phyloP scores from a whole-genome alignment of 768 basidiomycete species.

The Calocera viscosa region DNA sequence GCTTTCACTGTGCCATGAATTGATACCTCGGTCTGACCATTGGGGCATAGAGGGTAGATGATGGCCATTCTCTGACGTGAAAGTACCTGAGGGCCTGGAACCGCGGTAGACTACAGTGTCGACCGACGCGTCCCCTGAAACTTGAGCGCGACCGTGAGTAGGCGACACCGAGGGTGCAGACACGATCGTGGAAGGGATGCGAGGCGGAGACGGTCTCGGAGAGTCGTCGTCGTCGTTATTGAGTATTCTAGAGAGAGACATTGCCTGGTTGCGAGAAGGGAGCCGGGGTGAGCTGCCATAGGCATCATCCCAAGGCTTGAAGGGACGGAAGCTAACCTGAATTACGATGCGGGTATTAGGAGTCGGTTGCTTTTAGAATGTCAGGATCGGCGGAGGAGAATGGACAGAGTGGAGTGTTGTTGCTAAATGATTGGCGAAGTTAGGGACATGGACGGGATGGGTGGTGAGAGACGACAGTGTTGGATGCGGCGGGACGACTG shows the following conservation, averaged over 20 bases:
- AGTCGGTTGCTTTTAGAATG: not conserved
- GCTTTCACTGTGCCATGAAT: not conserved
- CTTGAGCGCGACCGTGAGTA: not conserved
- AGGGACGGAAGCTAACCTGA: not conserved
- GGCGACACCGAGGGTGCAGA: not conserved
- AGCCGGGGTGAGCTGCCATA: not conserved
- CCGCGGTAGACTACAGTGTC: not conserved
- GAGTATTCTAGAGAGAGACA: slow-evolving; percentile 2
- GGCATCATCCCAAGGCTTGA: not conserved
- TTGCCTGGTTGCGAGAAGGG: not conserved
- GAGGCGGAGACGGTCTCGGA: not conserved
- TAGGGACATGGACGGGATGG: not conserved
- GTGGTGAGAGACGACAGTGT: not conserved
- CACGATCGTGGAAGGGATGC: not conserved
- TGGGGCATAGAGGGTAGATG: not conserved
- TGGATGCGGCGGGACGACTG: not conserved
- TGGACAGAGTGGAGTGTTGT: not conserved
- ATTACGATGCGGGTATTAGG: not conserved
- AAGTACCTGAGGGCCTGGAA: not conserved
- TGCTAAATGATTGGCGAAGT: not conserved
- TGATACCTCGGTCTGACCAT: not conserved
- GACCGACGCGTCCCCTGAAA: not conserved
- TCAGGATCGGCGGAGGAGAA: not conserved
- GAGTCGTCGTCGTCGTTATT: slow-evolving; percentile 2
- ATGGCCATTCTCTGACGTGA: not conserved